Evolutionary conservation across 2,329 filamentous ascomycete species (phyloP), one percentile per base, ranked within the genome.

Genomic region (Sclerotinia borealis): DNA sequence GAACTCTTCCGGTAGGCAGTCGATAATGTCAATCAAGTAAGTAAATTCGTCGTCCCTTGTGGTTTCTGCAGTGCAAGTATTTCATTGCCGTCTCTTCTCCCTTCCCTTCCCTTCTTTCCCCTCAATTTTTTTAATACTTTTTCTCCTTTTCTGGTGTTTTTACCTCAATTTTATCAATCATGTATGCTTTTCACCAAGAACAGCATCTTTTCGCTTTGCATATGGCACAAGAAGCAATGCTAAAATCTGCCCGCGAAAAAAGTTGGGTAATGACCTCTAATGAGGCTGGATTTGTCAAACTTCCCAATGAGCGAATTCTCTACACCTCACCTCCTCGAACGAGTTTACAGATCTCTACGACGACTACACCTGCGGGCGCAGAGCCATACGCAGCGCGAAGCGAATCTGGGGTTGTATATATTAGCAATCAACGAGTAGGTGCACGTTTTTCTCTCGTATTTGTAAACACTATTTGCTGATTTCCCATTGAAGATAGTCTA

Each of bases 221-320:
- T n/a, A 63, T 70, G 37, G 67, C 68, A 25, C 67, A 72, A 48
- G 64, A 70, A 61, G 58, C 64, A 61, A 66, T 68, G 66, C 71
- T 73, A 69, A 71, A 68, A 61, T 63, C 64, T 64, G 59, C 68
- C 64, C 62, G 56, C 70, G 59, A 67, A 65, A 64, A 67, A 75
- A 91, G 88, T 76, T 97, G 93, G 93, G 93, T 97, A 51, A 97
- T 97, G 93, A 86, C 96, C 73, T 86, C 89, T 73, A 75, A 79
- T 47, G 81, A 82, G 69, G 79, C 83, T 65, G 86, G 88, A 64
- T 95, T 96, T 77, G 88, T 96, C 73, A 91, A 89, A 72, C 85
- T 97, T 52, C 90, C 91, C 50, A 87, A 89, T 74, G 93, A 98
- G 79, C 87, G 87, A 70, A 87, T 91, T 66, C 83, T 96, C 65